Conservation (phyloP, 305 asterid genomes). For the Nicotiana rustica region DNA sequence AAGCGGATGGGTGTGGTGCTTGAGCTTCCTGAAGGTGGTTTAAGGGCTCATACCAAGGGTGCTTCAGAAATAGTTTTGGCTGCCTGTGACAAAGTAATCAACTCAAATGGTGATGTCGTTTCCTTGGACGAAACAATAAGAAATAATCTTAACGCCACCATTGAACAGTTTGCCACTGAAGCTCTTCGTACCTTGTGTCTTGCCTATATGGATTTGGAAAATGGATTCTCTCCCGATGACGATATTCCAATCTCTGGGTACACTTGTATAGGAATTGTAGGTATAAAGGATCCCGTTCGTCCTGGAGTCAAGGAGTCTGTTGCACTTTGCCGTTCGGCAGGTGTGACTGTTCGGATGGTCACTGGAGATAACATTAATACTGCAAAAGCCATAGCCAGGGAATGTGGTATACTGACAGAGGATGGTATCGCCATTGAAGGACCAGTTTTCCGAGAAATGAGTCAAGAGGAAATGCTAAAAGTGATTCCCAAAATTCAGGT, state of each 20-base stretch:
- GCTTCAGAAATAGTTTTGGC: constrained; percentile 92
- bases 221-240: constrained; percentile 58
- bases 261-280: constrained; percentile 84
- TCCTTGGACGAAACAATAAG: constrained; percentile 56
- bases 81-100: constrained; percentile 73
- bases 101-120: constrained; percentile 66
- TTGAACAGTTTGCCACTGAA: constrained; percentile 77
- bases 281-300: constrained; percentile 94
- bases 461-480: constrained; percentile 69
- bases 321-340: constrained; percentile 90
- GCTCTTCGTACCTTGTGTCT: constrained; percentile 91
- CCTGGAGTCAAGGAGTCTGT: constrained; percentile 94
- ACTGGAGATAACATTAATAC: constrained; percentile 96
- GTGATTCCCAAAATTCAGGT: constrained; percentile 92
- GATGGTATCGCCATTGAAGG: constrained; percentile 95
- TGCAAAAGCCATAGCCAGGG: constrained; percentile 94
- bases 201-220: constrained; percentile 75
- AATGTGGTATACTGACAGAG: constrained; percentile 95
- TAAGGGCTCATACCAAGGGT: constrained; percentile 83
- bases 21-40: constrained; percentile 72
- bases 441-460: constrained; percentile 82
- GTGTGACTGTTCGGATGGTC: constrained; percentile 94
- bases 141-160: constrained; percentile 53
- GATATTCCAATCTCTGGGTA: constrained; percentile 75
- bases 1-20: constrained; percentile 83